Conservation (phyloP, 257 asterid genomes). For the Paraleonurus japonicus region DNA sequence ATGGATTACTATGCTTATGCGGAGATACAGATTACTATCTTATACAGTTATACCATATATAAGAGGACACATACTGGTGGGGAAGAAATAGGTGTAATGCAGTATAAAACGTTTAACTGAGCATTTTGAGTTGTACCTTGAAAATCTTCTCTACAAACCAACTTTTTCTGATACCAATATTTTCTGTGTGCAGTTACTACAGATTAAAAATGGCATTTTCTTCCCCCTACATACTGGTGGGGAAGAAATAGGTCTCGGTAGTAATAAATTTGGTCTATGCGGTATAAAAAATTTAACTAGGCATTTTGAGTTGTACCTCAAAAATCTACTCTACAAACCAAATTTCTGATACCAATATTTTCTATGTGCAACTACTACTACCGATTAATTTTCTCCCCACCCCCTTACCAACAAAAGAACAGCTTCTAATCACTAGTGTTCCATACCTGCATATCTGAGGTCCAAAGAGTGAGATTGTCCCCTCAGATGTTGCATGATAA, state of each 20-base stretch:
- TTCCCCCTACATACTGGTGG: too few relatives aligned
- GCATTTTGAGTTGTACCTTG: slow-evolving; percentile 8
- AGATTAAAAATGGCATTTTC: too few relatives aligned
- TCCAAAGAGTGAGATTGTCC: slow-evolving; percentile 84
- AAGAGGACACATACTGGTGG: neutral
- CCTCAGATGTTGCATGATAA: slow-evolving; percentile 71
- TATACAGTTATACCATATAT: neutral
- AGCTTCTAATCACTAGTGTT: neutral
- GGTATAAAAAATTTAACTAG: neutral
- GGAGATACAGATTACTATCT: neutral
- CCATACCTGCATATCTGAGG: slow-evolving; percentile 70
- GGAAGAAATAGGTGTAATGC: neutral
- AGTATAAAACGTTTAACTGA: neutral
- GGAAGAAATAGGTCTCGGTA: neutral
- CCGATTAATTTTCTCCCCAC: neutral
- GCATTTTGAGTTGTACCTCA: slow-evolving; percentile 8
- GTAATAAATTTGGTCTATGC: neutral
- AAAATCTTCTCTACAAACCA: neutral
- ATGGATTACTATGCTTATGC: neutral
- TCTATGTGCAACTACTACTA: neutral
- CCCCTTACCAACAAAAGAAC: neutral
- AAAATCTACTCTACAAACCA: neutral
- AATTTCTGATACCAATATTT: slow-evolving; percentile 7
- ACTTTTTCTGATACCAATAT: slow-evolving; percentile 10
- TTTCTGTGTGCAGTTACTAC: neutral